Conservation (phyloP, 306 rosid species). For the Casuarina glauca region DNA sequence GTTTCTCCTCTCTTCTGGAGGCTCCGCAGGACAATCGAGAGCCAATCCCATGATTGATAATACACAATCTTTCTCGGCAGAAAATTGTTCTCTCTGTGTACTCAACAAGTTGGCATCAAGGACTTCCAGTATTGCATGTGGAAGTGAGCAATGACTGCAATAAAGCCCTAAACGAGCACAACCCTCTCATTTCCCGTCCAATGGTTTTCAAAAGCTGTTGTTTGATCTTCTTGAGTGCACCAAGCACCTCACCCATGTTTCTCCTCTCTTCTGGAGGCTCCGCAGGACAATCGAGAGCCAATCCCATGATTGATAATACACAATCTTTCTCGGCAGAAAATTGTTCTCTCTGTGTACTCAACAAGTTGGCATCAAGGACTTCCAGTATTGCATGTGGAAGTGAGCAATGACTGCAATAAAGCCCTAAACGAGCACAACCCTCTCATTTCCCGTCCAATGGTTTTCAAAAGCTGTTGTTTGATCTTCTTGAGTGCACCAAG, state of each 20-base stretch:
- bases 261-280: not conserved
- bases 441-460: too few species aligned
- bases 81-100: not conserved
- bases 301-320: not conserved
- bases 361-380: conserved; percentile 8
- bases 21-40: not conserved
- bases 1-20: not conserved
- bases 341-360: not conserved
- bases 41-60: not conserved
- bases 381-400: not conserved
- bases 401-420: too few species aligned
- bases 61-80: not conserved
- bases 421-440: too few species aligned
- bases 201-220: too few species aligned
- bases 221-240: not conserved
- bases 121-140: conserved; percentile 5
- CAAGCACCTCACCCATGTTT: not conserved
- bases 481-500: not conserved
- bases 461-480: not conserved
- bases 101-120: not conserved
- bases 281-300: conserved; percentile 4
- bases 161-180: too few species aligned
- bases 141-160: too few species aligned
- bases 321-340: too few species aligned
- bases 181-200: too few species aligned